Percentiles rank a stretch among this genome's conserved stretches.
Conservation (phyloP, 2,329 filamentous ascomycete species). For the Botryotinia globosa region DNA sequence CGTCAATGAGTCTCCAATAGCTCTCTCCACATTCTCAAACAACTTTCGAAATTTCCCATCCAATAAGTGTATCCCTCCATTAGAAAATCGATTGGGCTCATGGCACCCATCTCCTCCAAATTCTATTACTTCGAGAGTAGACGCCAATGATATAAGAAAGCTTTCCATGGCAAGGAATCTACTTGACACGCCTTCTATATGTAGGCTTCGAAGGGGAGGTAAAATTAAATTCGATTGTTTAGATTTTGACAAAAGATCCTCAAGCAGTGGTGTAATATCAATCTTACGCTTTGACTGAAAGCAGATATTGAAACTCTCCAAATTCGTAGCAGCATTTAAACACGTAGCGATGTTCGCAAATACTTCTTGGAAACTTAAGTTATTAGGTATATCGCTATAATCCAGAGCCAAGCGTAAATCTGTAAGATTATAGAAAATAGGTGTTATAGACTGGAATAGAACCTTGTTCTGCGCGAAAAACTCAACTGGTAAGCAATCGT, state of each 20-base stretch:
- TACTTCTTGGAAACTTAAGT: conserved; percentile 20
- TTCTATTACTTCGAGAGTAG: conserved; percentile 42
- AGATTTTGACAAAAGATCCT: not conserved
- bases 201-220: not conserved
- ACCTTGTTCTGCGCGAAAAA: conserved; percentile 31
- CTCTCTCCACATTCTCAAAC: conserved; percentile 43
- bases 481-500: conserved; percentile 36
- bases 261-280: conserved; percentile 7
- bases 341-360: conserved; percentile 27
- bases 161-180: not conserved
- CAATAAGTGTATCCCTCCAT: conserved; percentile 46
- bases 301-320: conserved; percentile 25
- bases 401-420: conserved; percentile 28
- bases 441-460: conserved; percentile 23
- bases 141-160: conserved; percentile 24
- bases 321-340: conserved; percentile 23
- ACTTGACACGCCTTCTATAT: conserved; percentile 10
- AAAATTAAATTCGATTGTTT: not conserved
- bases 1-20: conserved; percentile 40
- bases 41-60: conserved; percentile 46
- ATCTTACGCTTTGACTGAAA: conserved; percentile 26
- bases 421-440: conserved; percentile 26
- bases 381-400: conserved; percentile 22
- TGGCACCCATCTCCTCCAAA: conserved; percentile 47
- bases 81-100: conserved; percentile 41